These are phyloP conservation scores for Kewa caespitosa DNA, from an alignment of 179 eudicot species.

Conservation along the genomic window DNA sequence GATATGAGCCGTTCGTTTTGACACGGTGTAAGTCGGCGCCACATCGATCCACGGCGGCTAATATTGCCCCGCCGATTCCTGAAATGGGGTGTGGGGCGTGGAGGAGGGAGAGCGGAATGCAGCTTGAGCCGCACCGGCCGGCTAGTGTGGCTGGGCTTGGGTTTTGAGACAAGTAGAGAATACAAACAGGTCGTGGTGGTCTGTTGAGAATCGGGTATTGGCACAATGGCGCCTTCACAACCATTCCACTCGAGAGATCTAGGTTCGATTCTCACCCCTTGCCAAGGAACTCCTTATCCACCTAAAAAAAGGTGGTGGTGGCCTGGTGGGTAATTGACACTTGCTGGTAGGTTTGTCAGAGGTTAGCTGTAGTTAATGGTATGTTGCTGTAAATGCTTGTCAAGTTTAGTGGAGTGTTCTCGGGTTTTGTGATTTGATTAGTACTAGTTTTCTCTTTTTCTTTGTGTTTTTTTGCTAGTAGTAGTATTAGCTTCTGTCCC, in stretches of 20 bases:
- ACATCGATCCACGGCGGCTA: slow-evolving; percentile 69
- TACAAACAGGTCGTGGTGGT: too few species aligned
- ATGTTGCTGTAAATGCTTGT: background rate
- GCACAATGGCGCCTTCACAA: too few species aligned
- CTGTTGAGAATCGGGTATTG: too few species aligned
- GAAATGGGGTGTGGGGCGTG: slow-evolving; percentile 44
- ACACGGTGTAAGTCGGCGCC: slow-evolving; percentile 92
- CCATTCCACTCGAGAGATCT: too few species aligned
- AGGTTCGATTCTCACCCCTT: too few species aligned
- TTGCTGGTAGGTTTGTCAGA: too few species aligned
- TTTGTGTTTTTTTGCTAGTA: background rate
- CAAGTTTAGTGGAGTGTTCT: background rate
- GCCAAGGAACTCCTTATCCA: too few species aligned
- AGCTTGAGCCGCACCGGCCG: slow-evolving; percentile 68
- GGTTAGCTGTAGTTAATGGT: background rate
- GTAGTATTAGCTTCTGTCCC: too few species aligned
- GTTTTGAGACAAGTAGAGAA: too few species aligned
- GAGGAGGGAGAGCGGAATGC: slow-evolving; percentile 50
- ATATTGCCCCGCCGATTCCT: slow-evolving; percentile 51
- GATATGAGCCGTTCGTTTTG: slow-evolving; percentile 76
- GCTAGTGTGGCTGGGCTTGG: slow-evolving; percentile 65
- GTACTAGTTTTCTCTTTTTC: background rate
- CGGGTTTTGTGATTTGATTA: background rate
- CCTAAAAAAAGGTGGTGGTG: too few species aligned
- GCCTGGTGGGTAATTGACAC: too few species aligned